Base-by-base conservation (phyloP, 2,329 filamentous ascomycete species). In the Aspergillus ustus region DNA sequence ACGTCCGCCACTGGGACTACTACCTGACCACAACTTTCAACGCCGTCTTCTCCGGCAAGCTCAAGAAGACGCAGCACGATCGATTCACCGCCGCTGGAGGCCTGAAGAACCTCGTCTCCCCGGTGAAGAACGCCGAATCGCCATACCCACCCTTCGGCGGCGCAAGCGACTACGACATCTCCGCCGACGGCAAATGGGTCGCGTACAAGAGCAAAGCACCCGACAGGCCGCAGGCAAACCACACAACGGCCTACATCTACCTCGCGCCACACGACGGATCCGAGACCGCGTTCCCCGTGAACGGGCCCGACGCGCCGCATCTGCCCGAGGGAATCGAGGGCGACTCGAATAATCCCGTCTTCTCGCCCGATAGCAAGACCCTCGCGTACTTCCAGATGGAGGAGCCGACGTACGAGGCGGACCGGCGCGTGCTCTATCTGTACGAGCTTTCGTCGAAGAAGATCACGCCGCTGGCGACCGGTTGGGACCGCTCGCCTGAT, bases 171-270 rank as follows among this genome's bases (percentile, higher is more conserved):
- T 97, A 93, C 70, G 92, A 96, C 70, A 85, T 81, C 52, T 78
- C 78, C 2, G 69, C 77, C 1, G 72, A 80, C 50, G 78, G 78
- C 20, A 70, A 73, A 43, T 75, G 70, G 67, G 77, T 79, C 50
- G 73, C 74, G 7, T 80, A 77, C 67, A 73, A 78, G 69, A 79
- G 76, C 69, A 80, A 80, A 66, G 77, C 77, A 0, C 74, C 78
- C 9, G 76, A 80, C 37, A 60, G 79, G 22, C 77, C 78, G 8
- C 70, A 73, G 37, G 74, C 77, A 44, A 84, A 90, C 60, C 87
- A 91, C 74, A 96, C 92, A 6, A 94, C 93, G 70, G 89, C 89
- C 0, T 91, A 95, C 70, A 84, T 96, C 34, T 96, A 95, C 76
- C 86, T 89, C 51, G 84, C 91, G 4, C 84, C 88, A 0, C 79